phyloP scores from a whole-genome alignment of 2,329 filamentous ascomycete genomes.

The Lizonia empirigonia region DNA sequence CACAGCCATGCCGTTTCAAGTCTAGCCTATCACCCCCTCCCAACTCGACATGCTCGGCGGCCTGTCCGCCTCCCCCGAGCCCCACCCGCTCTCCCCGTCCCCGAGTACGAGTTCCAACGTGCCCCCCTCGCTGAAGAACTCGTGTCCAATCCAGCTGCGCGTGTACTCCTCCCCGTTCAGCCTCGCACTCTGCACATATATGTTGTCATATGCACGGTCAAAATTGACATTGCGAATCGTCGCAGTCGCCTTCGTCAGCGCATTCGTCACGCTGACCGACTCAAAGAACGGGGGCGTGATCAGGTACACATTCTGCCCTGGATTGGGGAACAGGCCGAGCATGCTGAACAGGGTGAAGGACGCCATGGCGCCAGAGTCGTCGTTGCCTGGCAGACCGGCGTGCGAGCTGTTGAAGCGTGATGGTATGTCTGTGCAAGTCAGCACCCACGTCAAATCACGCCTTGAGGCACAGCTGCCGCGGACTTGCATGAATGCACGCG shows the following conservation, averaged over 20 bases:
- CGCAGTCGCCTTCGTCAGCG: slow-evolving; percentile 50
- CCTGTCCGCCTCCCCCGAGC: slow-evolving; percentile 48
- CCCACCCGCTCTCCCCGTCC: slow-evolving; percentile 52
- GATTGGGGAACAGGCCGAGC: slow-evolving; percentile 55
- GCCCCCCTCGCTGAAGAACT: slow-evolving; percentile 53
- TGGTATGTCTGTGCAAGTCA: slow-evolving; percentile 49
- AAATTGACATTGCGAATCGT: slow-evolving; percentile 51
- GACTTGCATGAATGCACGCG: slow-evolving; percentile 48
- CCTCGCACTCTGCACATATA: slow-evolving; percentile 54
- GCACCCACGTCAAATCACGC: too few relatives aligned
- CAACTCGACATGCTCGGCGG: slow-evolving; percentile 33
- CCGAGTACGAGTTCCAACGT: slow-evolving; percentile 52
- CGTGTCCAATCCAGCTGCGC: slow-evolving; percentile 54
- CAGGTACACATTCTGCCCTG: slow-evolving; percentile 56
- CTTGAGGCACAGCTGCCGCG: too few relatives aligned
- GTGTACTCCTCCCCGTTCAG: slow-evolving; percentile 51
- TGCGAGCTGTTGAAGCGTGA: slow-evolving; percentile 51
- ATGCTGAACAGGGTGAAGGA: slow-evolving; percentile 52
- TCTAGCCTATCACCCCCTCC: too few relatives aligned
- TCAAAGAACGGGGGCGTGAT: slow-evolving; percentile 56
- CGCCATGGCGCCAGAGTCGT: slow-evolving; percentile 55
- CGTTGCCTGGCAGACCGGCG: slow-evolving; percentile 53
- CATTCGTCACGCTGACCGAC: slow-evolving; percentile 47
- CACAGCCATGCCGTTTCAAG: too few relatives aligned
- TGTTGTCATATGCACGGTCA: slow-evolving; percentile 49